Evolutionary conservation across 768 basidiomycete genomes (phyloP).

Genomic region (Rhizopogon vinicolor): DNA sequence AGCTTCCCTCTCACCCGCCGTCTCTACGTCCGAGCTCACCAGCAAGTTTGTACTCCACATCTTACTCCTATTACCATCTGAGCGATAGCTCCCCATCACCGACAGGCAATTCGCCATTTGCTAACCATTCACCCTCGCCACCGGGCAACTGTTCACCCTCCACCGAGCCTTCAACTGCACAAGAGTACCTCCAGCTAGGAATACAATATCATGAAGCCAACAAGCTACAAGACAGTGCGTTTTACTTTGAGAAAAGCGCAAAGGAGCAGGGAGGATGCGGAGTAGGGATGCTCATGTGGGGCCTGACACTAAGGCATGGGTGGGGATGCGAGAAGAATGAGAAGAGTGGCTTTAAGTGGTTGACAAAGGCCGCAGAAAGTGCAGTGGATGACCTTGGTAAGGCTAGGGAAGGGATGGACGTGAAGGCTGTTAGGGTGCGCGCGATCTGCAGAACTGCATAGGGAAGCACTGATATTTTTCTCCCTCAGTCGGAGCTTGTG

Average conservation of each 20-base stretch:
- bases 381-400: slow-evolving; percentile 75
- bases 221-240: slow-evolving; percentile 60
- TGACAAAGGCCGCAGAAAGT: slow-evolving; percentile 74
- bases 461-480: neutral
- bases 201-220: slow-evolving; percentile 78
- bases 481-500: slow-evolving; percentile 65
- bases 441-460: neutral
- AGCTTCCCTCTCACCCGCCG: slow-evolving; percentile 29
- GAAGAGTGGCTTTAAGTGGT: slow-evolving; percentile 74
- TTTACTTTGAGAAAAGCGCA: slow-evolving; percentile 74
- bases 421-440: slow-evolving; percentile 48
- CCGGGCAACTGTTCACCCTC: slow-evolving; percentile 13
- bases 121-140: slow-evolving; percentile 10
- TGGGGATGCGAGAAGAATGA: slow-evolving; percentile 87
- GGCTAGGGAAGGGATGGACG: slow-evolving; percentile 49
- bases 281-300: slow-evolving; percentile 93
- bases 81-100: slow-evolving; percentile 44
- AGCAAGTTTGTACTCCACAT: slow-evolving; percentile 46
- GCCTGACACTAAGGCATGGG: slow-evolving; percentile 77
- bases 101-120: slow-evolving; percentile 19
- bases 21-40: slow-evolving; percentile 33
- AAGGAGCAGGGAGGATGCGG: slow-evolving; percentile 74
- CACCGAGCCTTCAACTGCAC: slow-evolving; percentile 37
- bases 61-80: slow-evolving; percentile 63
- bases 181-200: slow-evolving; percentile 71